Evolutionary conservation across 495 filamentous ascomycete species (phyloP), one percentile per base, ranked within the genome.

Genomic region (Gamarada debralockiae): DNA sequence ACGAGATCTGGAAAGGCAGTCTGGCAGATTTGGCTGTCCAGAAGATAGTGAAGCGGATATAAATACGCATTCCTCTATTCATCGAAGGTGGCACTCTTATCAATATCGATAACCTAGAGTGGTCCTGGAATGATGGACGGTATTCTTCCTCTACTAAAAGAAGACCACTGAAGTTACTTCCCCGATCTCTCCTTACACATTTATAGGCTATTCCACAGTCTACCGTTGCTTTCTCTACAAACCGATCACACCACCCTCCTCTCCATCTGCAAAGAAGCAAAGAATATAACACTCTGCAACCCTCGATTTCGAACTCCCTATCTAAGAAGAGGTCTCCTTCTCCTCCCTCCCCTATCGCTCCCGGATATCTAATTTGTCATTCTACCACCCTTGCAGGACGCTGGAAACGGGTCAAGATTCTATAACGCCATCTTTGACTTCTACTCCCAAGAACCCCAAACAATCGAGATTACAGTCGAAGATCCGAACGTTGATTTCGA

Each of bases 401-500:
- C 82, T 43, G 88, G 88, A 17, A 82, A 93, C 56, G 93, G 95
- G 41, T 78, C 82, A 14, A 74, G 82, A 37, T 81, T 98, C 48
- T 98, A 97, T 73, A 81, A 80, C 48, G 74, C 82, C 31, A 87
- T 97, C 59, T 86, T 87, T 56, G 64, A 73, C 0, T 68, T 78
- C 53, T 87, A 86, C 63, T 73, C 83, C 52, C 65, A 74, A 21
- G 76, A 85, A 43, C 58, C 79, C 1, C 77, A 80, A 18, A 82
- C 87, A 21, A 71, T 78, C 42, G 93, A 99, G 65, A 76, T 99
- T 58, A 93, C 92, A 0, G 88, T 99, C 17, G 93, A 99, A 69
- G 92, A 97, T 60, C 93, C 93, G 0, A 97, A 91, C 61, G 92
- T 97, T 65, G 83, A 84, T 13, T 99, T 99, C 59, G 90, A 96